These are phyloP conservation scores for Claviceps humidiphila DNA, from an alignment of 2,329 filamentous ascomycete genomes.

Conservation along the genomic window DNA sequence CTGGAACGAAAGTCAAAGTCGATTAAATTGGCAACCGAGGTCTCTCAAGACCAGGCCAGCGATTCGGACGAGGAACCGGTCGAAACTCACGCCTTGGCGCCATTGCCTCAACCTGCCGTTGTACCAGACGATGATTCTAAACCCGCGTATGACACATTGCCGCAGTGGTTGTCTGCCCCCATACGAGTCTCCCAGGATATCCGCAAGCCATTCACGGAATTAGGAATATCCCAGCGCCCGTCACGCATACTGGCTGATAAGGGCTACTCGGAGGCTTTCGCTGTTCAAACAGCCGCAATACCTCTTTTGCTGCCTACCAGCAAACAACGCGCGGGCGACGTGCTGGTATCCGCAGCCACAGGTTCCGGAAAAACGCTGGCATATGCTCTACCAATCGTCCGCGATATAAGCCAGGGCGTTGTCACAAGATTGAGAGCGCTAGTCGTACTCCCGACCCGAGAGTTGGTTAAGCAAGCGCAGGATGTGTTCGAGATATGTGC, in stretches of 20 bases:
- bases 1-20: slow-evolving; percentile 44
- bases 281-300: slow-evolving; percentile 41
- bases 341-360: slow-evolving; percentile 84
- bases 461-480: slow-evolving; percentile 76
- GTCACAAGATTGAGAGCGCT: slow-evolving; percentile 62
- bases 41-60: slow-evolving; percentile 20
- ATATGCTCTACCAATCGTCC: slow-evolving; percentile 76
- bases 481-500: slow-evolving; percentile 65
- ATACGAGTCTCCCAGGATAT: slow-evolving; percentile 51
- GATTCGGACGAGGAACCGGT: slow-evolving; percentile 18
- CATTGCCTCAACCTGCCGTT: slow-evolving; percentile 65
- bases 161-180: slow-evolving; percentile 67
- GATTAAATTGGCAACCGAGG: slow-evolving; percentile 32
- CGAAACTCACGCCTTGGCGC: slow-evolving; percentile 59
- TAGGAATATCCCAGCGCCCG: slow-evolving; percentile 50
- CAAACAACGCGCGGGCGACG: slow-evolving; percentile 53
- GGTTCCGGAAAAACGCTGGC: slow-evolving; percentile 92
- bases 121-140: slow-evolving; percentile 41
- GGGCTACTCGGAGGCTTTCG: slow-evolving; percentile 29
- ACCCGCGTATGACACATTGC: slow-evolving; percentile 65
- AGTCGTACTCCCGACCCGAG: slow-evolving; percentile 80
- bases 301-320: slow-evolving; percentile 62
- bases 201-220: slow-evolving; percentile 44
- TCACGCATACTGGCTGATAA: slow-evolving; percentile 51
- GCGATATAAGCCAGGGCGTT: slow-evolving; percentile 52